phyloP scores from a whole-genome alignment of 2,329 filamentous ascomycete genomes.

The Knoxdaviesia proteae region DNA sequence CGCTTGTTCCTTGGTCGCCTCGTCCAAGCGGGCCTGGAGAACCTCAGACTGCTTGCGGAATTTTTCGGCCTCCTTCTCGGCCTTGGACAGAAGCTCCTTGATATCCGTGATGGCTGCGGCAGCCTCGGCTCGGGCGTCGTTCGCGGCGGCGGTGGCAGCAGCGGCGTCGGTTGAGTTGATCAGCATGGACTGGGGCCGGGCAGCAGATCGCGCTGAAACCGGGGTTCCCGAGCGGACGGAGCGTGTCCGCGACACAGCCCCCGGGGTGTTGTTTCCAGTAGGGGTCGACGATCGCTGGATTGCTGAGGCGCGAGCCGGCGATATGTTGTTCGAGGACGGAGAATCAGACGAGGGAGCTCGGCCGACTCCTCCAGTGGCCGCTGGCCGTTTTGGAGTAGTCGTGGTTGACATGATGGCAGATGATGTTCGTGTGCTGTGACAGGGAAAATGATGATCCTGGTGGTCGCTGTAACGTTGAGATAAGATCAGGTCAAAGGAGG shows the following conservation, averaged over 20 bases:
- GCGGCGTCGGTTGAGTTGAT: conserved; percentile 14
- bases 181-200: conserved; percentile 30
- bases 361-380: conserved; percentile 19
- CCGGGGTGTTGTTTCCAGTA: conserved; percentile 16
- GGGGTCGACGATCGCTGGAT: conserved; percentile 25
- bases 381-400: too few species aligned
- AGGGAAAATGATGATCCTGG: neutral
- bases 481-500: too few species aligned
- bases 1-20: conserved; percentile 61
- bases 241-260: conserved; percentile 31
- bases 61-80: conserved; percentile 58
- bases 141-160: conserved; percentile 24
- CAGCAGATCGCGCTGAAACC: conserved; percentile 51
- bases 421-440: neutral
- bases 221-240: conserved; percentile 45
- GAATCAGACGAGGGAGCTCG: conserved; percentile 15
- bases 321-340: conserved; percentile 17
- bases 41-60: conserved; percentile 70
- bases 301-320: conserved; percentile 2
- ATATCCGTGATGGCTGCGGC: conserved; percentile 65
- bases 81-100: conserved; percentile 60
- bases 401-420: neutral
- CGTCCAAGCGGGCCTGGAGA: conserved; percentile 68
- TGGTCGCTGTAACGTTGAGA: too few species aligned
- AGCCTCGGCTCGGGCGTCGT: conserved; percentile 61